Conservation (phyloP, 2,329 filamentous ascomycete genomes). For the Pestalotiopsis fici region DNA sequence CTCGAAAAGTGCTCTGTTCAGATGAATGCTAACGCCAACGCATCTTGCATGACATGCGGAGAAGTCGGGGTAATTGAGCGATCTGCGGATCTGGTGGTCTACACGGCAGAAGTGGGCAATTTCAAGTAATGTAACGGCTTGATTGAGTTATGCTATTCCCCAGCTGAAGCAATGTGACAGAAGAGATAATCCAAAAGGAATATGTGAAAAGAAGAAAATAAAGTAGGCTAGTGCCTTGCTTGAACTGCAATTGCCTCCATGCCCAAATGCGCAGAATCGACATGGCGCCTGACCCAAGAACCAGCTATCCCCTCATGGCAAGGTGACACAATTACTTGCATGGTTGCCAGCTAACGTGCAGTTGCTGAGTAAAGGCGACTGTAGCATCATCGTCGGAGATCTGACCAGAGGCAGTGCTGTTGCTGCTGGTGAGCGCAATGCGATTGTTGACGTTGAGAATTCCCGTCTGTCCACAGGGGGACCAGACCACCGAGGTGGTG, state of each 20-base stretch:
- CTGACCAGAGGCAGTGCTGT: slow-evolving; percentile 36
- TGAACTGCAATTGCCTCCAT: not conserved
- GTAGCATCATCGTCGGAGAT: slow-evolving; percentile 47
- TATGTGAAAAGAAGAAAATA: not conserved
- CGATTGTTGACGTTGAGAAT: slow-evolving; percentile 51
- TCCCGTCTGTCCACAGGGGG: slow-evolving; percentile 44
- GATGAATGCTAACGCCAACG: not conserved
- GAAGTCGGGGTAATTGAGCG: not conserved
- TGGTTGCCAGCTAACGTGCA: slow-evolving; percentile 41
- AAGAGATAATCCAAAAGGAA: not conserved
- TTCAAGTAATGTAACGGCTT: not conserved
- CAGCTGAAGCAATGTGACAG: not conserved
- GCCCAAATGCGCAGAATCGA: not conserved
- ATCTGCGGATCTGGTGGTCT: not conserved
- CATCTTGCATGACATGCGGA: not conserved
- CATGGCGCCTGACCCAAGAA: not conserved
- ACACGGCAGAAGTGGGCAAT: not conserved
- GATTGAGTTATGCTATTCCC: slow-evolving; percentile 11
- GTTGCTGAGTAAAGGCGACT: slow-evolving; percentile 43
- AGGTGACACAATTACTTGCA: slow-evolving; percentile 16
- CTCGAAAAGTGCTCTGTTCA: not conserved
- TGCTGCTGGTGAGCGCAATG: slow-evolving; percentile 39
- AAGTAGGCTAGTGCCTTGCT: not conserved
- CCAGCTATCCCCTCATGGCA: not conserved
- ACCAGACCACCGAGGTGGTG: slow-evolving; percentile 45